These are phyloP conservation scores for Cicer arietinum DNA, from an alignment of 306 rosid genomes.

Conservation along the genomic window DNA sequence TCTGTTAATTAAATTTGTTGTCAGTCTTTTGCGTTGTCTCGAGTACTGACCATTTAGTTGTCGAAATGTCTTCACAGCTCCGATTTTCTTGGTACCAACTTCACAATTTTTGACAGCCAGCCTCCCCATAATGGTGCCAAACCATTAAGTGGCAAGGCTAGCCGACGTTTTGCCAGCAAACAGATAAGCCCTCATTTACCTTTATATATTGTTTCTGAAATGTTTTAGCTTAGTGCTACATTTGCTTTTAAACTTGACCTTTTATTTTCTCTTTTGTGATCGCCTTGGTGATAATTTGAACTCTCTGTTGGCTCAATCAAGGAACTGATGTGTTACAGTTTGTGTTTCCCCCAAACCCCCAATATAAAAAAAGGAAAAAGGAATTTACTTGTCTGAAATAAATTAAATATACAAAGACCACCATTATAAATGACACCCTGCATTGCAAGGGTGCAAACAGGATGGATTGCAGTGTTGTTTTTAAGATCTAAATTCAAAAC, in stretches of 20 bases:
- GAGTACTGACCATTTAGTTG: slow-evolving; percentile 19
- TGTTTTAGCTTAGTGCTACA: background rate
- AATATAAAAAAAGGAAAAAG: background rate
- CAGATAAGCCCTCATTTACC: slow-evolving; percentile 99
- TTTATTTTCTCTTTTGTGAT: background rate
- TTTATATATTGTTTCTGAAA: slow-evolving; percentile 24
- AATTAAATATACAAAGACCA: background rate
- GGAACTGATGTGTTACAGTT: slow-evolving; percentile 5
- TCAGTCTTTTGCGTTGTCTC: slow-evolving; percentile 15
- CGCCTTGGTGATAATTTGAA: slow-evolving; percentile 22
- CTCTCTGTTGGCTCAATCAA: background rate
- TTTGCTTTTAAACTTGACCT: background rate
- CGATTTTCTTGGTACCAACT: slow-evolving; percentile 95
- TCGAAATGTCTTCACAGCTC: slow-evolving; percentile 67
- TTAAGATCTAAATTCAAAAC: slow-evolving; percentile 13
- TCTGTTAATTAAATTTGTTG: background rate
- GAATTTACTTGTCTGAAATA: background rate
- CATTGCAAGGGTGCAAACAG: background rate
- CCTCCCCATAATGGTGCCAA: slow-evolving; percentile 93
- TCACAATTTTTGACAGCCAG: slow-evolving; percentile 88
- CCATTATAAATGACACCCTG: background rate
- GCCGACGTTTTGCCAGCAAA: slow-evolving; percentile 95
- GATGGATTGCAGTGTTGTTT: background rate
- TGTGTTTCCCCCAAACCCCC: background rate
- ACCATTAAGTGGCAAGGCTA: slow-evolving; percentile 71